These are phyloP conservation scores for Nannochloropsis salina DNA, from an alignment of 108 stramenopile genomes.

Conservation along the genomic window DNA sequence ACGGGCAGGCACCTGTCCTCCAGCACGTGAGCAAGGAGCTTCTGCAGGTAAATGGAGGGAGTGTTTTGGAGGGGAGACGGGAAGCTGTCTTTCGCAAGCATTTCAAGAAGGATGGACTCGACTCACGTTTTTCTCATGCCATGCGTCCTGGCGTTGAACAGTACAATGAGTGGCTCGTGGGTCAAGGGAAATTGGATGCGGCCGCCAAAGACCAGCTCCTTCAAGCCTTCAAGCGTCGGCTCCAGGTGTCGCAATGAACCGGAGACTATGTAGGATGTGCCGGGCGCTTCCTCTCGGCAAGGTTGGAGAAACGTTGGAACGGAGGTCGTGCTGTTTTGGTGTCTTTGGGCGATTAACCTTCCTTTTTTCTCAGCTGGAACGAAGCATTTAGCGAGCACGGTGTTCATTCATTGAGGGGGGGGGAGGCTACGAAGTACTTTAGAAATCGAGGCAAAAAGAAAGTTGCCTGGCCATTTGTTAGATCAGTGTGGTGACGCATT, in stretches of 20 bases:
- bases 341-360: too few relatives aligned
- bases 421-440: too few relatives aligned
- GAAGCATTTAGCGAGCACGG: too few relatives aligned
- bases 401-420: too few relatives aligned
- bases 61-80: not conserved
- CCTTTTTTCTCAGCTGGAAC: too few relatives aligned
- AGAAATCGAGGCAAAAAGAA: too few relatives aligned
- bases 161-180: not conserved
- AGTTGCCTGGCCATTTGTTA: too few relatives aligned
- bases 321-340: too few relatives aligned
- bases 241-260: not conserved
- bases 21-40: not conserved
- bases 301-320: too few relatives aligned
- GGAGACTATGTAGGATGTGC: not conserved
- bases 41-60: not conserved
- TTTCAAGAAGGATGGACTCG: not conserved
- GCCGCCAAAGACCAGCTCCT: not conserved
- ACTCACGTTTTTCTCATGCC: not conserved
- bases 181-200: constrained; percentile 13
- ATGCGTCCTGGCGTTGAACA: not conserved
- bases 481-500: too few relatives aligned
- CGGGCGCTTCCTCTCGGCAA: too few relatives aligned
- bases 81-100: not conserved
- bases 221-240: not conserved
- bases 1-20: not conserved